Evolutionary conservation across 2,329 filamentous ascomycete species (phyloP), one percentile per base, ranked within the genome.

Genomic region (Fusarium fujikuroi): DNA sequence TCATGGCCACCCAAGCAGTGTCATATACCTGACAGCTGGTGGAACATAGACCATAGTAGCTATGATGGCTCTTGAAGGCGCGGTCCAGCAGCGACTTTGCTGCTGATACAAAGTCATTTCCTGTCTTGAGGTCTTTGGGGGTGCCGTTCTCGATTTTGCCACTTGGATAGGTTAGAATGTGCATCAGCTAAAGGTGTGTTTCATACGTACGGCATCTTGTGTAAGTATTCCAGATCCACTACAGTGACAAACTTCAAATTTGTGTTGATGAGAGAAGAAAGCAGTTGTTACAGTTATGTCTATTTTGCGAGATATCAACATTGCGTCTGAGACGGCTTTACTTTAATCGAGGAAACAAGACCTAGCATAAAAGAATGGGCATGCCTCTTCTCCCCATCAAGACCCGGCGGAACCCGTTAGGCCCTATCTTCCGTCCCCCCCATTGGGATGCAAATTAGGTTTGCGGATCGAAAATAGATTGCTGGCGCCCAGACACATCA

Each of bases 1-100:
- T 25, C 61, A 64, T 64, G 15, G 61, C 36, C 5, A 60, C 54
- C 61, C 61, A 64, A 16, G 54, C 61, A 7, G 61, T 60, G n/a
- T 64, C 61, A 28, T 64, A 64, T 4, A 60, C 44, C 25, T 64
- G 54, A 8, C 39, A 44, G 32, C 44, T 64, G 0, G 61, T 64
- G 5, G 61, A 50, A 30, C 61, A 37, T 0, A 64, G 37, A 3
- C 61, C 61, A 2, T 64, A 64, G 10, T 64, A 34, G 23, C 34
- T 18, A n/a, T 64, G 28, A n/a, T 60, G 37, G 12, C 37, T 60
- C 1, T 25, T 23, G 23, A 37, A 46, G n/a, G 44, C 37, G 1
- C 54, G 37, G 5, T 25, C 30, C 16, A 60, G 9, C 1, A 60
- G 30, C 4, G 61, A 64, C 21, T 15, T 64, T 18, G 39, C 61